These are phyloP conservation scores for Sideroxylon spinosum DNA, from an alignment of 179 eudicot genomes.

Conservation along the genomic window DNA sequence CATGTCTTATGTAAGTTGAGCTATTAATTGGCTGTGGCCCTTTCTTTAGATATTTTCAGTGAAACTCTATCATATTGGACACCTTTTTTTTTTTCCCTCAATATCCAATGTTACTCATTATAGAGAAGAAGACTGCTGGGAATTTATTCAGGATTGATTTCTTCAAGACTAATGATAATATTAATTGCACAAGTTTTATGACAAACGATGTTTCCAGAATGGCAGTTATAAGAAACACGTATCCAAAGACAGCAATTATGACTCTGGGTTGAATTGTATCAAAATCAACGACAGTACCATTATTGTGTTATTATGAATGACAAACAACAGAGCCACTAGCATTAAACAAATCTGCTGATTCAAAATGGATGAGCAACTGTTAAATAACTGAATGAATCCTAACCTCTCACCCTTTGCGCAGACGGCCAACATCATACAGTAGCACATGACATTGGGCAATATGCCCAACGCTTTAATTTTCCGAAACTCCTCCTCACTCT, in stretches of 20 bases:
- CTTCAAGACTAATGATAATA: not conserved
- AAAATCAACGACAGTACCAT: not conserved
- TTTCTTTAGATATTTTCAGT: not conserved
- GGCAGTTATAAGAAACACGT: not conserved
- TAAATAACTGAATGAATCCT: conserved; percentile 20
- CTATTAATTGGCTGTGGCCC: not conserved
- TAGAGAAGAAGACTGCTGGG: not conserved
- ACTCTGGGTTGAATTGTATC: not conserved
- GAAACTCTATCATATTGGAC: not conserved
- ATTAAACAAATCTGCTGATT: not conserved
- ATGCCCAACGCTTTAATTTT: conserved; percentile 75
- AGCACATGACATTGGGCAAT: conserved; percentile 81
- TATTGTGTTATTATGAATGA: not conserved
- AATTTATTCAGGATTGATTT: conserved; percentile 1
- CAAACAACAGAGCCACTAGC: not conserved
- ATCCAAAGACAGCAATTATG: not conserved
- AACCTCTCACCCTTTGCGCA: conserved; percentile 76
- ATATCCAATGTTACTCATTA: not conserved
- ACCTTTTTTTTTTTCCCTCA: too few relatives aligned
- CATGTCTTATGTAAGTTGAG: not conserved
- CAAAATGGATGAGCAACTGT: conserved; percentile 2
- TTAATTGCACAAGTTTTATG: not conserved
- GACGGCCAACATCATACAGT: conserved; percentile 89
- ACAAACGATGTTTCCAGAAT: not conserved
- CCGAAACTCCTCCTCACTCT: conserved; percentile 75